phyloP scores from a whole-genome alignment of 306 rosid species.

The Vigna nakashimae region DNA sequence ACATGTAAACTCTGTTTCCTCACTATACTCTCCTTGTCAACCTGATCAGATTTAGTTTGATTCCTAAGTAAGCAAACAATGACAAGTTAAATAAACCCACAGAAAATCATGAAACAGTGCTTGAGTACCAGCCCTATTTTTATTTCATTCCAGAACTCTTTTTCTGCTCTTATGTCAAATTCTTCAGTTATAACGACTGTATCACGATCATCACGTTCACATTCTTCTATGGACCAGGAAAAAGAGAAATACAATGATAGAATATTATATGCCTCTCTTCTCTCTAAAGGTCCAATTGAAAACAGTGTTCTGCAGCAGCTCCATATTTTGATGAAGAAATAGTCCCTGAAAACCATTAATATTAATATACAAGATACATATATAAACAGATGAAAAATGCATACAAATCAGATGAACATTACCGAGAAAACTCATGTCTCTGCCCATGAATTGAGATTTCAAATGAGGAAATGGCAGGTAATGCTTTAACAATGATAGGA shows the following conservation, averaged over 20 bases:
- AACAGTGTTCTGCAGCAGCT: constrained; percentile 77
- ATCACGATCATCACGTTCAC: constrained; percentile 53
- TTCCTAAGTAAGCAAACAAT: constrained; percentile 39
- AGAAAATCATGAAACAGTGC: constrained; percentile 37
- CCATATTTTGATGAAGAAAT: constrained; percentile 76
- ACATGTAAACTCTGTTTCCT: constrained; percentile 89
- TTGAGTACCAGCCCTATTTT: constrained; percentile 83
- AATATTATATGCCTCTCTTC: constrained; percentile 83
- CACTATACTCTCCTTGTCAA: constrained; percentile 82
- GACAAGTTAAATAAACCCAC: constrained; percentile 41
- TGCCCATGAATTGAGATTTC: constrained; percentile 57
- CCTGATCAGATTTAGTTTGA: constrained; percentile 58
- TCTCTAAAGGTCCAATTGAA: constrained; percentile 77
- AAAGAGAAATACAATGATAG: constrained; percentile 79
- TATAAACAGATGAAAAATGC: constrained; percentile 33
- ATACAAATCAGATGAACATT: constrained; percentile 39
- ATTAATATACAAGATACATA: constrained; percentile 45
- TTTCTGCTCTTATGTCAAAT: constrained; percentile 74
- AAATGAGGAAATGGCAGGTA: constrained; percentile 55
- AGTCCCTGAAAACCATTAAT: constrained; percentile 64
- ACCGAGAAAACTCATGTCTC: constrained; percentile 66
- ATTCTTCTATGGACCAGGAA: constrained; percentile 59
- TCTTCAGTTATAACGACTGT: constrained; percentile 43
- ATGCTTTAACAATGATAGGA: constrained; percentile 72
- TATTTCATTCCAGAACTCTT: constrained; percentile 85